phyloP scores from a whole-genome alignment of 176 grass and related monocot genomes.

The Secale cereale region DNA sequence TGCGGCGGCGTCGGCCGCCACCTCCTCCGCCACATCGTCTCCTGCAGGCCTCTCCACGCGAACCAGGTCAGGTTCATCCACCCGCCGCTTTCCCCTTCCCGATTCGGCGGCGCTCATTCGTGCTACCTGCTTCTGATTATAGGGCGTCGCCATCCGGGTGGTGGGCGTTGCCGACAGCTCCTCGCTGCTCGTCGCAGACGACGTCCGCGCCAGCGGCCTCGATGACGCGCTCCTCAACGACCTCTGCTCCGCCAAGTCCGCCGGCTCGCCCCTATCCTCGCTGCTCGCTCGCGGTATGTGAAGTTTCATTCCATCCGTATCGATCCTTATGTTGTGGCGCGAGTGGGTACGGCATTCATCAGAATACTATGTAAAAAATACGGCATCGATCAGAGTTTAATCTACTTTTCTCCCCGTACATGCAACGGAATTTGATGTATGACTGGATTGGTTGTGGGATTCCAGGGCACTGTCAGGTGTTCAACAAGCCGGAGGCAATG shows the following conservation, averaged over 20 bases:
- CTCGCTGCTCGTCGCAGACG: slow-evolving; percentile 62
- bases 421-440: background rate
- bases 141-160: slow-evolving; percentile 81
- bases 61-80: slow-evolving; percentile 28
- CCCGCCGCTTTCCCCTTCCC: background rate
- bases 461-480: slow-evolving; percentile 77
- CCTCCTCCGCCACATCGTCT: slow-evolving; percentile 77
- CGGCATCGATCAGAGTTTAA: background rate
- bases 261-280: slow-evolving; percentile 60
- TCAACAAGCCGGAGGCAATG: slow-evolving; percentile 39
- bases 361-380: background rate
- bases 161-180: slow-evolving; percentile 73
- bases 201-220: slow-evolving; percentile 48
- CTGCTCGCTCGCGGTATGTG: slow-evolving; percentile 43
- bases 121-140: background rate
- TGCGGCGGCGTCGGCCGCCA: slow-evolving; percentile 83
- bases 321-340: background rate
- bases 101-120: background rate
- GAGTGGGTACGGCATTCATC: background rate
- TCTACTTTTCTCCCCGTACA: background rate
- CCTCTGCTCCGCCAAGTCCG: slow-evolving; percentile 65
- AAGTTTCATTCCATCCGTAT: background rate
- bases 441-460: background rate
- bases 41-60: slow-evolving; percentile 66
- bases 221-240: slow-evolving; percentile 62